A percentile compares a stretch with the other conserved stretches of the same genome.
phyloP scores from a whole-genome alignment of 495 filamentous ascomycete genomes.

The Thermothielavioides terrestris region DNA sequence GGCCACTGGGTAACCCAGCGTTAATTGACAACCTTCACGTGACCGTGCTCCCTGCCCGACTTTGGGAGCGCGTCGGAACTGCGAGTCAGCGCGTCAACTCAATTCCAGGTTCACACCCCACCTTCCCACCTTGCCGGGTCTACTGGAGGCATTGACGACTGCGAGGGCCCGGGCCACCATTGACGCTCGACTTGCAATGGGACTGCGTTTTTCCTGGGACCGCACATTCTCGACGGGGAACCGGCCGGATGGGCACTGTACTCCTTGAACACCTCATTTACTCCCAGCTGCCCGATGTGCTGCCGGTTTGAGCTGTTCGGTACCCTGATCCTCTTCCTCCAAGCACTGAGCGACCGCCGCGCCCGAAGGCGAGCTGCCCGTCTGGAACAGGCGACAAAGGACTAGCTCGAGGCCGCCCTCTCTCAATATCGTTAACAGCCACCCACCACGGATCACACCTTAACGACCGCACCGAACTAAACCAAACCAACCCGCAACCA shows the following conservation, averaged over 20 bases:
- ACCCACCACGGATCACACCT: neutral
- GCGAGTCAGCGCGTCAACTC: no score
- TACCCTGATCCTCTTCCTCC: constrained; percentile 37
- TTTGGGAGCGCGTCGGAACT: neutral
- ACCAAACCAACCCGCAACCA: constrained; percentile 34
- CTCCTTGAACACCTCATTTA: neutral
- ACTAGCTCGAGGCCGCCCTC: neutral
- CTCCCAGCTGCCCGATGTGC: constrained; percentile 19
- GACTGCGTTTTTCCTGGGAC: neutral
- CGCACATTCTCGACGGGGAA: neutral
- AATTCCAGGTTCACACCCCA: no score
- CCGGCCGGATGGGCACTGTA: neutral
- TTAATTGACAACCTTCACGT: neutral
- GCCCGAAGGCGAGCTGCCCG: neutral
- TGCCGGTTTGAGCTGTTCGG: constrained; percentile 45
- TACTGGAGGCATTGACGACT: no score
- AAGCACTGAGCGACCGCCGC: constrained; percentile 30
- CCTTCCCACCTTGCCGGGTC: no score
- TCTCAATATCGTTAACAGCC: neutral
- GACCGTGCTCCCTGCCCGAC: neutral
- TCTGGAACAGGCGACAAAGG: neutral
- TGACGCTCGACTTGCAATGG: neutral
- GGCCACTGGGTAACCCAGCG: no score
- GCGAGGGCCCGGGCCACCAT: no score
- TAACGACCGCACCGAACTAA: constrained; percentile 3